Evolutionary conservation across 148 eudicot species (phyloP), one percentile per base, ranked within the genome.

Genomic region (Dianthus caryophyllus): DNA sequence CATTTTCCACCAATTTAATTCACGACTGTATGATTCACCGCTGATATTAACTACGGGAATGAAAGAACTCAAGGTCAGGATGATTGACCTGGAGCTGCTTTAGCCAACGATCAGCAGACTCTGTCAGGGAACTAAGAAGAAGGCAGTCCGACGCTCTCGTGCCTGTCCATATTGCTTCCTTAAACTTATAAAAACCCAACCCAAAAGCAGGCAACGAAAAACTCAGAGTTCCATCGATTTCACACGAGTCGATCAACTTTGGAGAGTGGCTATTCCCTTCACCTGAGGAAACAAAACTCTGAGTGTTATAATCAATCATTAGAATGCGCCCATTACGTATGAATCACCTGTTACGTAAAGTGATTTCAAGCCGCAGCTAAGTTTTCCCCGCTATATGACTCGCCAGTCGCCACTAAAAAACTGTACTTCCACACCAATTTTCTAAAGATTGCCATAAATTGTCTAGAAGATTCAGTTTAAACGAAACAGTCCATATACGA

Each of bases 31-130:
- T 1, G 48, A 41, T 20, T 71, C 59, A 71, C 61, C 74, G 44
- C 27, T 14, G 31, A 48, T 60, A 50, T 36, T 20, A 49, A 24
- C 38, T 16, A 20, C 60, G 74, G 27, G 74, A 71, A 51, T 36
- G 50, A 51, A 71, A 71, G 68, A 71, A 71, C 74, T 62, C 59
- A 1, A 71, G 62, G 55, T 71, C 74, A 5, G 74, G 74, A 51
- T 71, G 74, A 39, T 51, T 71, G 33, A 71, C 74, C 46, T 62
- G 49, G 17, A 61, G 67, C 51, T 49, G 67, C 38, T 43, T 61
- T 13, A 71, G 74, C 74, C 74, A 61, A 38, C 46, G 56, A 50
- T 62, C 67, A 20, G 60, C 67, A 48, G 48, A 56, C 31, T 22
- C 47, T 17, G 44, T 50, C 24, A 49, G 67, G 27, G 67, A 71